phyloP scores from a whole-genome alignment of 805 yeast species.

The Blastobotrys peoriensis region DNA sequence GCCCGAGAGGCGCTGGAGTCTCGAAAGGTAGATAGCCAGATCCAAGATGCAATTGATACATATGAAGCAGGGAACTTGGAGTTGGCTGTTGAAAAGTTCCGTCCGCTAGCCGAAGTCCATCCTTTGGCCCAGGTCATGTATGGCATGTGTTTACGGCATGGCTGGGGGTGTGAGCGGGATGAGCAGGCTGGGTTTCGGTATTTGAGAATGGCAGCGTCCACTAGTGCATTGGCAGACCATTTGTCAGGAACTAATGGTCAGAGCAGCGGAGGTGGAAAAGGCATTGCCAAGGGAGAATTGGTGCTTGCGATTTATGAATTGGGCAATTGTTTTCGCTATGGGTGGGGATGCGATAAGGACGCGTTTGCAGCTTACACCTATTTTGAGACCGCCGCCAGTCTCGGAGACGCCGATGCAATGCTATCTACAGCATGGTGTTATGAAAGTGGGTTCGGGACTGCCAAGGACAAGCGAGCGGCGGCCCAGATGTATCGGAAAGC shows the following conservation, averaged over 20 bases:
- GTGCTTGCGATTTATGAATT: constrained; percentile 27
- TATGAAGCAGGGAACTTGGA: constrained; percentile 24
- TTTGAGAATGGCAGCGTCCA: constrained; percentile 23
- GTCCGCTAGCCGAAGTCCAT: constrained; percentile 22
- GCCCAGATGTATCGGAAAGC: constrained; percentile 31
- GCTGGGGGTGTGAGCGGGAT: constrained; percentile 26
- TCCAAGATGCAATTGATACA: constrained; percentile 26
- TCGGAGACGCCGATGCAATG: constrained; percentile 31
- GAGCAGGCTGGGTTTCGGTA: constrained; percentile 21
- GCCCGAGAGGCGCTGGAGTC: background rate
- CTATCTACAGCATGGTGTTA: constrained; percentile 26
- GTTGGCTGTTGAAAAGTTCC: constrained; percentile 18
- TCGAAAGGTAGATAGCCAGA: constrained; percentile 13
- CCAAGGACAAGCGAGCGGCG: constrained; percentile 27
- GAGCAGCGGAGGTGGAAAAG: constrained; percentile 12
- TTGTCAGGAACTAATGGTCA: constrained; percentile 13
- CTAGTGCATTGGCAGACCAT: constrained; percentile 20
- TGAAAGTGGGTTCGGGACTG: constrained; percentile 25
- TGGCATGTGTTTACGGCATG: constrained; percentile 28
- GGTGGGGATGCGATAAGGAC: constrained; percentile 29
- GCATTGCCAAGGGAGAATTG: constrained; percentile 21
- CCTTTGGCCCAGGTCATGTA: constrained; percentile 29
- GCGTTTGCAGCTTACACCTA: constrained; percentile 23
- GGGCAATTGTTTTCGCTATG: constrained; percentile 28
- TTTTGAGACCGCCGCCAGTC: constrained; percentile 28